Base-by-base conservation (phyloP, 2,329 filamentous ascomycete genomes). In the Hortaea sp. region DNA sequence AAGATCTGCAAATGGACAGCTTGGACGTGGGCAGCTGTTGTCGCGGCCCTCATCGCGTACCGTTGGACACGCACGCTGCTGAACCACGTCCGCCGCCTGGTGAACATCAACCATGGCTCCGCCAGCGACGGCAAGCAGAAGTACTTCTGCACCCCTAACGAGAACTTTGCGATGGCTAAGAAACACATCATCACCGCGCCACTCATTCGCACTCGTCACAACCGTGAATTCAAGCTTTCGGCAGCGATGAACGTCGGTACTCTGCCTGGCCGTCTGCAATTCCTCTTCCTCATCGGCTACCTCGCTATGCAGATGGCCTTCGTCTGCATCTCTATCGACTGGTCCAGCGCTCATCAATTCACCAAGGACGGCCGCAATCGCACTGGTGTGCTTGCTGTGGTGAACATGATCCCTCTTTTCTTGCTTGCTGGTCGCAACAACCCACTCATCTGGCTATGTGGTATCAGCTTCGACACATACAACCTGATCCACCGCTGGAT, bases 401-500 rank as follows among this genome's bases (percentile, higher is more conserved):
- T 86, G 63, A 90, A 90, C 69, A 85, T 89, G 84, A 73, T 82
- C 49, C 85, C 85, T 1, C 70, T 89, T 4, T 53, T 62, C 43
- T 42, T 60, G 9, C 50, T 62, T n/a, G 59, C 56, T 41, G 81
- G 82, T 38, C 76, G 85, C 56, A 89, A 88, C 69, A 89, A 89
- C 66, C 84, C 84, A 20, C 71, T 90, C 53, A 87, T 89, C 60
- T 72, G 72, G 50, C 70, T 84, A 53, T 73, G 86, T 44, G 79
- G 80, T 50, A 80, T 89, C 53, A 85, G 82, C 4, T 90, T 88
- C 63, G 85, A 90, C 64, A 87, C 83, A 1, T 88, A 85, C 73
- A 90, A 89, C 68, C 67, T 90, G 50, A 72, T 89, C 48, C 85
- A 90, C 66, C 78, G 85, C 51, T 89, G 85, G 85, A 76, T 88